Conservation (phyloP, 495 filamentous ascomycete genomes). For the Lasiosphaeria hispida region DNA sequence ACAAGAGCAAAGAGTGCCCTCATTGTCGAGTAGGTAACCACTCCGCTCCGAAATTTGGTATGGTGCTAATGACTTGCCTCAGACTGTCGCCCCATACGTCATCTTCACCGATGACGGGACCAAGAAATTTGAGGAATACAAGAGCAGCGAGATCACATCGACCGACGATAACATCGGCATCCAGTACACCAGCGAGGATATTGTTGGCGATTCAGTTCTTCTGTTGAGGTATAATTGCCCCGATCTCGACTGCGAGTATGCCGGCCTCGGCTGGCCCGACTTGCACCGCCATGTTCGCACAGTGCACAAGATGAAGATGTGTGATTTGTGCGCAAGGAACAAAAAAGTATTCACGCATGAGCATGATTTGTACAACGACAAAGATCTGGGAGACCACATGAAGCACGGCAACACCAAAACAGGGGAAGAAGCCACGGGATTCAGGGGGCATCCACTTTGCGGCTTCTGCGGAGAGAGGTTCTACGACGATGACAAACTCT, state of each 20-base stretch:
- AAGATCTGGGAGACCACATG: conserved; percentile 82
- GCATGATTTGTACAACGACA: conserved; percentile 85
- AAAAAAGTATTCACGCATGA: conserved; percentile 99
- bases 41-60: neutral
- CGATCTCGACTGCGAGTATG: conserved; percentile 77
- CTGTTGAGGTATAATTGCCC: conserved; percentile 96
- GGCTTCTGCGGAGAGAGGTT: conserved; percentile 88
- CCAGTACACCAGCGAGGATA: conserved; percentile 79
- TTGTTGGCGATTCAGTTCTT: conserved; percentile 81
- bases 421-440: conserved; percentile 85
- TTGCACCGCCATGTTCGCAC: conserved; percentile 85
- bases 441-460: conserved; percentile 94
- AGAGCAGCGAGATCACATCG: conserved; percentile 64
- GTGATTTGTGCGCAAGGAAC: conserved; percentile 88
- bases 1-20: conserved; percentile 91
- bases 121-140: conserved; percentile 83
- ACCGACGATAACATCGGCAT: conserved; percentile 84
- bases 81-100: conserved; percentile 79
- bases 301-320: conserved; percentile 85
- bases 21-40: conserved; percentile 77
- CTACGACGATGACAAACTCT: conserved; percentile 95
- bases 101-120: conserved; percentile 82
- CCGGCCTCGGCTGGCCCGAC: conserved; percentile 89
- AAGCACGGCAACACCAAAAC: conserved; percentile 78
- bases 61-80: conserved; percentile 11